A percentile compares a stretch with the other conserved stretches of the same genome.
phyloP scores from a whole-genome alignment of 257 asterid genomes.

The Solanum sitiens region DNA sequence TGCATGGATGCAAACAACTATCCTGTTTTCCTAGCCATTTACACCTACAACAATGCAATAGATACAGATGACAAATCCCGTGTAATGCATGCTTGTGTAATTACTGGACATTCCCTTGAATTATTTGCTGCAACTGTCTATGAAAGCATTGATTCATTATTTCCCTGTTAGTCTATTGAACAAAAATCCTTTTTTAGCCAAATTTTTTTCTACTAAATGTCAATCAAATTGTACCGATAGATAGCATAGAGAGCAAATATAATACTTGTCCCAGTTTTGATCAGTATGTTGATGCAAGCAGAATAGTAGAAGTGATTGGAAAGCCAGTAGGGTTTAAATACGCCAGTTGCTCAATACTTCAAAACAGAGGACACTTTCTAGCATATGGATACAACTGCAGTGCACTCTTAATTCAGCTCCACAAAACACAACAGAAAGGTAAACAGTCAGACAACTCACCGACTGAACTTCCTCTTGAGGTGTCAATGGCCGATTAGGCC shows the following conservation, averaged over 20 bases:
- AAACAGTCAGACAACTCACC: conserved; percentile 26
- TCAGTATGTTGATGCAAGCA: not conserved
- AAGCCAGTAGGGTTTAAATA: not conserved
- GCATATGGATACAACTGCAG: not conserved
- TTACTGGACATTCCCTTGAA: not conserved
- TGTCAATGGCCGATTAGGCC: conserved; percentile 76
- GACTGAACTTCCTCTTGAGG: conserved; percentile 69
- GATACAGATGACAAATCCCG: not conserved
- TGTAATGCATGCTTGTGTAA: not conserved
- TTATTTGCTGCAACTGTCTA: not conserved
- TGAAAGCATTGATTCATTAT: not conserved
- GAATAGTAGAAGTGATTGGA: not conserved
- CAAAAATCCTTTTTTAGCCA: not conserved
- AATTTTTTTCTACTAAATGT: not conserved
- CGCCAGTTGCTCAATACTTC: not conserved
- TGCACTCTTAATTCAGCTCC: not conserved
- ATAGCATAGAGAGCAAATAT: not conserved
- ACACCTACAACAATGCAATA: not conserved
- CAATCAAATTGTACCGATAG: not conserved
- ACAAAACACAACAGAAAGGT: not conserved
- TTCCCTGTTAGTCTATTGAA: not conserved
- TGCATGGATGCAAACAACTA: not conserved
- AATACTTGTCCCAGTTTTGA: not conserved
- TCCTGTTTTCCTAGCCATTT: not conserved
- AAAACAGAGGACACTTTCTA: not conserved